Conservation (phyloP, 2,329 filamentous ascomycete genomes). For the Clathrospora elynae region DNA sequence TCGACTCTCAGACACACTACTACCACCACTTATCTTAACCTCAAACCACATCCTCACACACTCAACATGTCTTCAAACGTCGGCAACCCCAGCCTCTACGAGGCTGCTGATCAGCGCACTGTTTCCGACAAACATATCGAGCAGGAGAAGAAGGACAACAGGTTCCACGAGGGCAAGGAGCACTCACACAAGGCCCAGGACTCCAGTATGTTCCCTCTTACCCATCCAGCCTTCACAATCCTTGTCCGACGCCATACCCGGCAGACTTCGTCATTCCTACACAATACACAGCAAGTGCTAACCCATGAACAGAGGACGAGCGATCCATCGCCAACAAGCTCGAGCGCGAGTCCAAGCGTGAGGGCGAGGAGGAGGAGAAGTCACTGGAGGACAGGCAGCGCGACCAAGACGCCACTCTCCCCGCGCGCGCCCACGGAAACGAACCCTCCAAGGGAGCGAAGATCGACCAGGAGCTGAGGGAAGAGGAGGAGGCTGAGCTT, state of each 20-base stretch:
- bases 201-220: conserved; percentile 63
- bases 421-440: conserved; percentile 70
- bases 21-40: conserved; percentile 4
- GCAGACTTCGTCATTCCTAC: background rate
- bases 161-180: conserved; percentile 73
- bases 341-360: conserved; percentile 63
- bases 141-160: conserved; percentile 59
- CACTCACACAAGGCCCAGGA: conserved; percentile 72
- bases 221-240: no score
- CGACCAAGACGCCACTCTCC: conserved; percentile 65
- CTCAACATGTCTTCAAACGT: conserved; percentile 66
- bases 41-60: conserved; percentile 5
- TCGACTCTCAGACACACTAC: conserved; percentile 3
- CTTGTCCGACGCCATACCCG: no score
- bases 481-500: conserved; percentile 69
- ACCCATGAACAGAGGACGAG: conserved; percentile 64
- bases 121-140: conserved; percentile 59
- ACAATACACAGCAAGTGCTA: conserved; percentile 1
- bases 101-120: conserved; percentile 77
- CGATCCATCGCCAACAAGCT: conserved; percentile 74
- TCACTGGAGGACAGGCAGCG: conserved; percentile 44
- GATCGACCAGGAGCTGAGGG: conserved; percentile 70
- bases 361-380: conserved; percentile 47
- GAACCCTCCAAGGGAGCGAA: conserved; percentile 73
- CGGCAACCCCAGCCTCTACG: conserved; percentile 69